phyloP scores from a whole-genome alignment of 768 basidiomycete genomes.

The Pulveroboletus sp. region DNA sequence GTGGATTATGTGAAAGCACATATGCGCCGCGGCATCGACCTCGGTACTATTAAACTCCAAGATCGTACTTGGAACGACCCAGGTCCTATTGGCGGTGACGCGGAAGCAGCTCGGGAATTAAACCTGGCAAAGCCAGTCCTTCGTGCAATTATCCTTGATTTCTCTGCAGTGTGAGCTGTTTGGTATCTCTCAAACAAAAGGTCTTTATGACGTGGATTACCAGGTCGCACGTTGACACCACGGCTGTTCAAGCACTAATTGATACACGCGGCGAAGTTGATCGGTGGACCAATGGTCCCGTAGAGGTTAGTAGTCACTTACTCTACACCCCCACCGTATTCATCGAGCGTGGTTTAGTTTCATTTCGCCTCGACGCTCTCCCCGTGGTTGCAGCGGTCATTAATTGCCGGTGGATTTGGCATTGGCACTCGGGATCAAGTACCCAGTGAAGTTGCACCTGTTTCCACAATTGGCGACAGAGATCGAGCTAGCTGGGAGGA shows the following conservation, averaged over 20 bases:
- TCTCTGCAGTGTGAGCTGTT: constrained; percentile 62
- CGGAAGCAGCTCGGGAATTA: constrained; percentile 42
- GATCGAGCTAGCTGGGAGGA: constrained; percentile 27
- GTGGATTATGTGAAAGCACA: constrained; percentile 77
- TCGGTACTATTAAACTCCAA: constrained; percentile 52
- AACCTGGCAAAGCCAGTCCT: constrained; percentile 61
- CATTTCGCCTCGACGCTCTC: constrained; percentile 92
- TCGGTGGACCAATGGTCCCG: constrained; percentile 71
- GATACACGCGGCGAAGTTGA: constrained; percentile 88
- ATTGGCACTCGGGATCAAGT: constrained; percentile 44
- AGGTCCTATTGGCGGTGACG: constrained; percentile 53
- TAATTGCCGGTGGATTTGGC: constrained; percentile 90
- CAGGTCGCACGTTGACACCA: constrained; percentile 87
- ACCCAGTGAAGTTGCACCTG: constrained; percentile 66
- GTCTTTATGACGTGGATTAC: not conserved
- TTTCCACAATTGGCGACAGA: constrained; percentile 60
- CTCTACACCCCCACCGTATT: not conserved
- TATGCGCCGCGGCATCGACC: constrained; percentile 73
- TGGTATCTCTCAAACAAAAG: not conserved
- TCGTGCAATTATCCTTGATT: constrained; percentile 88
- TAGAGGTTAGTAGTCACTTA: constrained; percentile 48
- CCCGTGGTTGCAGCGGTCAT: constrained; percentile 88
- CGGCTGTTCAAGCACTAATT: constrained; percentile 84
- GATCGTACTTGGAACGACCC: constrained; percentile 96
- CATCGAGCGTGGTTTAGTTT: constrained; percentile 49